Evolutionary conservation across 2,329 filamentous ascomycete genomes (phyloP), one percentile per base, ranked within the genome.

Genomic region (Zopfia rhizophila): DNA sequence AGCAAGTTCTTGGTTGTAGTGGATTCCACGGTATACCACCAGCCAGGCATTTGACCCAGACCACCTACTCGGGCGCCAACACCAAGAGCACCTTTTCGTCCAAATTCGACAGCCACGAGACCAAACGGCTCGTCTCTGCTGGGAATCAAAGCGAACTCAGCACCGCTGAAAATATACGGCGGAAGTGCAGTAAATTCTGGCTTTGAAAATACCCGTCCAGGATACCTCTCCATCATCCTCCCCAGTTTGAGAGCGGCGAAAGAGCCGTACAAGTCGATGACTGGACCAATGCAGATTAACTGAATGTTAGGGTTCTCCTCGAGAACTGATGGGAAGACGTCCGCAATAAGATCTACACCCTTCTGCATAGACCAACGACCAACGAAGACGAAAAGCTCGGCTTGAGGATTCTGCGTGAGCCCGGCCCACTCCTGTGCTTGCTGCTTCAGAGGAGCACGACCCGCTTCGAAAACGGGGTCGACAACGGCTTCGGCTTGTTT

Each of bases 351-450:
- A 62, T 88, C 85, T 38, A 88, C 78, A 40, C 85, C 85, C 65
- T 88, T 88, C 60, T 88, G 85, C 76, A 85, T 81, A 7, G 81
- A 85, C 85, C 85, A 88, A 51, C 85, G 80, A 47, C 85, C 85
- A 32, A 88, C 85, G 55, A 88, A 88, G 7, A 88, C 85, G 52
- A 88, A 80, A 7, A 88, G 75, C 46, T 88, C 83, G 2, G 85
- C 59, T 29, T 48, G 22, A 16, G 14, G 6, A 16, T 5, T 3
- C 40, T 22, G 38, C 32, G 16, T 75, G 2, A 88, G 74, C 11
- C 82, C 83, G 29, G 85, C 85, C 85, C 85, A 88, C 68, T 85
- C 80, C 58, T 88, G 85, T 13, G 85, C 84, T 63, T 87, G 83
- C 7, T 78, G 75, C 45, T 82, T 81, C 16, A 86, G 70, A 4